Conservation (phyloP, 129 eudicot species). For the Chrysanthemum seticuspe region DNA sequence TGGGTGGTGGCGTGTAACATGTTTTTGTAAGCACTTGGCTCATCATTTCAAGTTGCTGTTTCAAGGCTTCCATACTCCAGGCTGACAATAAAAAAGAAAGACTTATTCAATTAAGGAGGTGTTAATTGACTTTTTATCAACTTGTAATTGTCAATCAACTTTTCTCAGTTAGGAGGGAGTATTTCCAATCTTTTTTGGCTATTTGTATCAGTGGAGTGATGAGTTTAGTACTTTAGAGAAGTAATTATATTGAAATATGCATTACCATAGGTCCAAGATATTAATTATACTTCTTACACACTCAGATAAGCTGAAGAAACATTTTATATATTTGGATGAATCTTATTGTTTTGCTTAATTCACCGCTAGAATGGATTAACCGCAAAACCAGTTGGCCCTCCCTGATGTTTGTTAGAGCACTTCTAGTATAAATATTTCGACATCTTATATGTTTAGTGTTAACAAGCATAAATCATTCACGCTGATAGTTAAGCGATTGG, state of each 20-base stretch:
- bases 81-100: neutral
- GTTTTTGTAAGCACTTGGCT: neutral
- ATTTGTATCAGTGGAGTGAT: neutral
- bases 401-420: neutral
- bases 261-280: neutral
- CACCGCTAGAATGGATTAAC: neutral
- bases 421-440: neutral
- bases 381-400: neutral
- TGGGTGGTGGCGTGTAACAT: neutral
- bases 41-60: neutral
- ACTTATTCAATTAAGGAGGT: neutral
- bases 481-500: neutral
- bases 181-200: neutral
- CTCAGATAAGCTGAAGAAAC: neutral
- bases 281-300: neutral
- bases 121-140: conserved; percentile 1
- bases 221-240: neutral
- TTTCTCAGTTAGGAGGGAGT: neutral
- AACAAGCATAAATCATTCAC: neutral
- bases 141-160: conserved; percentile 6
- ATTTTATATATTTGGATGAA: neutral
- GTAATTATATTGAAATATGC: neutral
- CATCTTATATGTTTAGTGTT: conserved; percentile 1
- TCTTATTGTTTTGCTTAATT: neutral
- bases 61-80: conserved; percentile 1